Conservation (phyloP, 2,329 filamentous ascomycete genomes). For the Helotiales sp. region DNA sequence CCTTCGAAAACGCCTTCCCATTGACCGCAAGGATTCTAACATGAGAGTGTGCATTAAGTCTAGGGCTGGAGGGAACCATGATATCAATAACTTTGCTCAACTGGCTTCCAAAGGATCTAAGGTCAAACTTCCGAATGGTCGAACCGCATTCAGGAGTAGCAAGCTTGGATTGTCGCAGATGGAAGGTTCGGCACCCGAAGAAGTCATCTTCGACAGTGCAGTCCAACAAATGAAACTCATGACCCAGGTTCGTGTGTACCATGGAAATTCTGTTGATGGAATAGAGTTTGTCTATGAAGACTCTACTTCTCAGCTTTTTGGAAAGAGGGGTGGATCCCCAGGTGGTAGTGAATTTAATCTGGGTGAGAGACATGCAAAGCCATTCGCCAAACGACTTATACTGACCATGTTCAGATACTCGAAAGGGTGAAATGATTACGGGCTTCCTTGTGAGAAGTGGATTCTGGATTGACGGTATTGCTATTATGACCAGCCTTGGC, state of each 20-base stretch:
- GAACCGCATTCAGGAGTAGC: constrained; percentile 73
- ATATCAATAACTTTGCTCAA: constrained; percentile 73
- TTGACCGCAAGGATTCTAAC: constrained; percentile 68
- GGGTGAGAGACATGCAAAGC: constrained; percentile 69
- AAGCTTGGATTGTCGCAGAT: constrained; percentile 72
- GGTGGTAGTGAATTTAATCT: constrained; percentile 76
- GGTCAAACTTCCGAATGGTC: constrained; percentile 73
- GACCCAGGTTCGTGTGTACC: constrained; percentile 72
- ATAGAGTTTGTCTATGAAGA: constrained; percentile 95
- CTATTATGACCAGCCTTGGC: constrained; percentile 87
- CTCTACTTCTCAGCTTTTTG: constrained; percentile 79
- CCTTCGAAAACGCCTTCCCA: constrained; percentile 69
- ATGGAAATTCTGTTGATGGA: constrained; percentile 76
- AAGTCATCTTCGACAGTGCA: constrained; percentile 73
- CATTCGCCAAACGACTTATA: constrained; percentile 49
- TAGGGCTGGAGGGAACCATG: constrained; percentile 69
- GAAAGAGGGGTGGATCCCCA: constrained; percentile 70
- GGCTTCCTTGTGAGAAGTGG: constrained; percentile 84
- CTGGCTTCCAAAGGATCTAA: constrained; percentile 70
- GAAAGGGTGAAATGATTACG: constrained; percentile 81
- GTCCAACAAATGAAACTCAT: constrained; percentile 70
- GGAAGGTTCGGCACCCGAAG: constrained; percentile 67
- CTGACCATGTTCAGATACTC: constrained; percentile 59
- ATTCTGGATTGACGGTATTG: constrained; percentile 82
- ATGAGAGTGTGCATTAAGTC: constrained; percentile 76